These are phyloP conservation scores for Microcos paniculata DNA, from an alignment of 345 rosid species.

Conservation along the genomic window DNA sequence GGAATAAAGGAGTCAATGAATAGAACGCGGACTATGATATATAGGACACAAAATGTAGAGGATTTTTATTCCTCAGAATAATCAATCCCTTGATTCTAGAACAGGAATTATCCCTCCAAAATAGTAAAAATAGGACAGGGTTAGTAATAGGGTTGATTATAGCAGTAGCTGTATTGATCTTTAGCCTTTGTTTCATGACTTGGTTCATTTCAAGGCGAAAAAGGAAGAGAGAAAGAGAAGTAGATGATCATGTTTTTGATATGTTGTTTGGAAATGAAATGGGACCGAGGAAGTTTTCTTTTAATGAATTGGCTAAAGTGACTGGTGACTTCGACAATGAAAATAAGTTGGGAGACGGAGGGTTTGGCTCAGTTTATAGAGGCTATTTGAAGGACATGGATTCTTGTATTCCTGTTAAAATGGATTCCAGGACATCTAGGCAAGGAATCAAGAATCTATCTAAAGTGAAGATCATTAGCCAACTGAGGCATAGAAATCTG, in stretches of 20 bases:
- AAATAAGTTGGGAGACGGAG: slow-evolving; percentile 33
- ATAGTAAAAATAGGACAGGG: not conserved
- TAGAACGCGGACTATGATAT: too few relatives aligned
- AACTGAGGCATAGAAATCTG: slow-evolving; percentile 44
- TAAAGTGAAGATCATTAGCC: slow-evolving; percentile 19
- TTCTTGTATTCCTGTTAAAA: slow-evolving; percentile 1
- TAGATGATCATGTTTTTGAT: not conserved
- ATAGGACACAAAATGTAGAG: too few relatives aligned
- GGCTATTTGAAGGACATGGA: slow-evolving; percentile 33
- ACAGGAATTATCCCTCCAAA: not conserved
- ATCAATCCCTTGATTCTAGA: not conserved
- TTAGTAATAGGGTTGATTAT: not conserved
- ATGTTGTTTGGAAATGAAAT: not conserved
- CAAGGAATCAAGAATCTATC: slow-evolving; percentile 26
- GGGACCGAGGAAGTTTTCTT: slow-evolving; percentile 23
- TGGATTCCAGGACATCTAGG: slow-evolving; percentile 38
- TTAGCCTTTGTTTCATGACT: not conserved
- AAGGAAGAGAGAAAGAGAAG: not conserved
- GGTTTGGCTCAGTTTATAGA: slow-evolving; percentile 43
- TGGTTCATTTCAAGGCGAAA: not conserved
- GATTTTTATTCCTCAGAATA: not conserved
- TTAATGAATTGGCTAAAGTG: slow-evolving; percentile 4
- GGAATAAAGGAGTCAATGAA: too few relatives aligned
- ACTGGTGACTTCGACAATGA: slow-evolving; percentile 9
- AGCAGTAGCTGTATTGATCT: not conserved